Conservation (phyloP, 352 stramenopile genomes). For the Blastocystis sp. region DNA sequence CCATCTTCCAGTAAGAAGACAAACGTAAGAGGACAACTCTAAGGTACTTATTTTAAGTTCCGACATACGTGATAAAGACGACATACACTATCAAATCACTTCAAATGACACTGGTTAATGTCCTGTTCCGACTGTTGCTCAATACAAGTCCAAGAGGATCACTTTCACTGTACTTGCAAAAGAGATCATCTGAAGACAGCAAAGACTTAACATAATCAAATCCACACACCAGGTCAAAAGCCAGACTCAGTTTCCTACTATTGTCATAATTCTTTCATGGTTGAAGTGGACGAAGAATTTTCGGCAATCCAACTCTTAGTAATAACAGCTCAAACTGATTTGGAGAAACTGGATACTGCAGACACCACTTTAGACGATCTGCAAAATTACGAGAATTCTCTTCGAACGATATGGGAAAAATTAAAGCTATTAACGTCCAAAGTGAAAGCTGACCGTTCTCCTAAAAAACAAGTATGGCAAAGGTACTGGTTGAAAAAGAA, state of each 20-base stretch:
- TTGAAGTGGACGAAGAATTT: background rate
- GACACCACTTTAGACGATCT: conserved; percentile 43
- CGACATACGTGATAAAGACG: too few species aligned
- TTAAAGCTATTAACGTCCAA: conserved; percentile 12
- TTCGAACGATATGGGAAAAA: background rate
- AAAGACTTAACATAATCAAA: too few species aligned
- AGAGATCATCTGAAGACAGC: too few species aligned
- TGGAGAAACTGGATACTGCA: conserved; percentile 8
- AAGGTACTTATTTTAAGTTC: too few species aligned
- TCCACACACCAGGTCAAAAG: too few species aligned
- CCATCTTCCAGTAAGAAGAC: background rate
- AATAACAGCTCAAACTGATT: background rate
- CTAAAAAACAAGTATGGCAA: conserved; percentile 29
- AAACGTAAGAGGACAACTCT: too few species aligned
- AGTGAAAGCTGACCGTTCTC: conserved; percentile 14
- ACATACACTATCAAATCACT: too few species aligned
- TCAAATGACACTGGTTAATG: too few species aligned
- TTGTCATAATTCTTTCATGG: conserved; percentile 15
- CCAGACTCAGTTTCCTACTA: too few species aligned
- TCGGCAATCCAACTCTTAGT: conserved; percentile 1
- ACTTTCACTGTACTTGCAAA: too few species aligned
- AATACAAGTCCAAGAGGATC: too few species aligned
- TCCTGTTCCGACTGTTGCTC: too few species aligned
- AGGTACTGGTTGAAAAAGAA: background rate
- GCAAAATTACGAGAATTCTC: background rate